Evolutionary conservation across 192 early-diverging fungal genomes (phyloP), one percentile per base, ranked within the genome.

Genomic region (Backusella tuberculispora): DNA sequence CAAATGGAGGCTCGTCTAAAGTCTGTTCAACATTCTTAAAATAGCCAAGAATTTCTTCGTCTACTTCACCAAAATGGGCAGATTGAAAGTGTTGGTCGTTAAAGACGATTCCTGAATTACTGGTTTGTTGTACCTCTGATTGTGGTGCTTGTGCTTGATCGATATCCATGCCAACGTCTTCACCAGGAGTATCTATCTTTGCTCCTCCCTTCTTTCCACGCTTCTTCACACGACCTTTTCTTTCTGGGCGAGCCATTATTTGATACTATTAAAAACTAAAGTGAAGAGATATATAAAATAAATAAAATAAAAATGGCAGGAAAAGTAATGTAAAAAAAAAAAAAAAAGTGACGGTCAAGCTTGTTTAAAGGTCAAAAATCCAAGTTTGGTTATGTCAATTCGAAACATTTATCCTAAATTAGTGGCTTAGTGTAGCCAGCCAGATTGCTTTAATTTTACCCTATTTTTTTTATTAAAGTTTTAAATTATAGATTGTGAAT

Each of bases 21-120:
- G 86, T 87, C 40, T 76, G 74, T 68, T 91, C 90, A 26, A 89
- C 84, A 77, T 81, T 85, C 71, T 87, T 89, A 63, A 91, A 84
- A 74, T 91, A 91, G 42, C 81, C 80, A 38, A 85, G 79, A 8
- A 88, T 70, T 72, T 88, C 81, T 21, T 84, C 80, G n/a, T 85
- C 83, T 60, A 88, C 75, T 63, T 83, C 85, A 5, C 87, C 87
- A 72, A 79, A 88, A 70, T 72, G 53, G 63, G 77, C 47, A 19
- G 81, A 69, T 77, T 76, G 75, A 56, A 80, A 76, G 43, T 79
- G 69, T 64, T 74, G 69, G 41, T 79, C 37, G 40, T 74, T 53
- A 19, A 45, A 71, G 53, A 69, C 29, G n/a, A 76, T 37, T 43
- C 75, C 50, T 75, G 47, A 12, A 48, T 46, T 50, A 43, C 37